These are phyloP conservation scores for Pontederia crassipes DNA, from an alignment of 176 grass and related monocot species.

Conservation along the genomic window DNA sequence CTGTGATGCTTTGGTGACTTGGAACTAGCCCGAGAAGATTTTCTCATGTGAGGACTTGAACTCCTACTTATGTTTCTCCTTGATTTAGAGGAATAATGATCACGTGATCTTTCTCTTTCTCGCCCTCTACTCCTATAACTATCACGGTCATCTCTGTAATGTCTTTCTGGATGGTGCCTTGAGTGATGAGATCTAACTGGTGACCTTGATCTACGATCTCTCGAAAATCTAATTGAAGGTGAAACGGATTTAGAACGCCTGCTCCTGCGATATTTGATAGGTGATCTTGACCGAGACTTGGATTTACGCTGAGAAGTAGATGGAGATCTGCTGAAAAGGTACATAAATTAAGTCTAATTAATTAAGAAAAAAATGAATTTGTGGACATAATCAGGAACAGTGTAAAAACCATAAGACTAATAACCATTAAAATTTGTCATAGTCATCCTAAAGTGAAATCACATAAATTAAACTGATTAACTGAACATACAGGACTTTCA, in stretches of 20 bases:
- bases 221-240: constrained; percentile 42
- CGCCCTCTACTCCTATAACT: constrained; percentile 36
- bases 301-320: constrained; percentile 43
- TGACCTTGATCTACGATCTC: constrained; percentile 53
- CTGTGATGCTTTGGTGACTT: constrained; percentile 45
- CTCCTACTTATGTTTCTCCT: constrained; percentile 76
- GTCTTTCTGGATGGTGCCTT: constrained; percentile 42
- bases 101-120: constrained; percentile 27
- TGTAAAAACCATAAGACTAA: no score
- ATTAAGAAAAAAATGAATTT: constrained; percentile 11
- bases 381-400: no score
- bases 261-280: constrained; percentile 71
- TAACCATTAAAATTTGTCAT: neutral
- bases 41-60: constrained; percentile 56
- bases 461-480: no score
- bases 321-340: constrained; percentile 45
- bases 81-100: constrained; percentile 59
- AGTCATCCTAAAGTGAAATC: neutral
- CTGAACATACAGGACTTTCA: no score
- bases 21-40: constrained; percentile 38
- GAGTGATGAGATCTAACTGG: constrained; percentile 51
- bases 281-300: constrained; percentile 76
- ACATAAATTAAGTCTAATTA: neutral
- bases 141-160: constrained; percentile 53
- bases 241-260: constrained; percentile 66